A percentile compares a stretch with the other conserved stretches of the same genome.
Conservation (phyloP, 148 eudicot species). For the Limonium bicolor region DNA sequence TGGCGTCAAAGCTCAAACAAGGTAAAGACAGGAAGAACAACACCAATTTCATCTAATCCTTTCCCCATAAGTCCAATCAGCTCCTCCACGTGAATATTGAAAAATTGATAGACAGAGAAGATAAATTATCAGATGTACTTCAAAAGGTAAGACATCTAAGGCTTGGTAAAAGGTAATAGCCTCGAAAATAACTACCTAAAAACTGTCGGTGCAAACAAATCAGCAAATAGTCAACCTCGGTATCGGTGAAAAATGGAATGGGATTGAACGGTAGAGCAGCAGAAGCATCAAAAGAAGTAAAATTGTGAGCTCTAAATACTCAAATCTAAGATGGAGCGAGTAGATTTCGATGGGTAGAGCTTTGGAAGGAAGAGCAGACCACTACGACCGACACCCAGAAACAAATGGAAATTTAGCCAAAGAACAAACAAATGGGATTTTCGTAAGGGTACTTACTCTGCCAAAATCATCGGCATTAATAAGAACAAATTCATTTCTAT, state of each 20-base stretch:
- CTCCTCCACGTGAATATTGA: neutral
- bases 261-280: neutral
- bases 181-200: neutral
- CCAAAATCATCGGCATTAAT: constrained; percentile 81
- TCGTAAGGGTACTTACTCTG: constrained; percentile 19
- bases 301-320: neutral
- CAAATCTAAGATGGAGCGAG: neutral
- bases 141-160: neutral
- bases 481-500: constrained; percentile 57
- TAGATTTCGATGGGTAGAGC: too few relatives aligned
- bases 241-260: neutral
- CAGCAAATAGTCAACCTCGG: neutral
- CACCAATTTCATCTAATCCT: neutral
- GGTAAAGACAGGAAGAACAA: neutral
- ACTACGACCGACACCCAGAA: neutral
- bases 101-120: neutral
- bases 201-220: constrained; percentile 7
- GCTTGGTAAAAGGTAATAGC: neutral
- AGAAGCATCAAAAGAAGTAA: neutral
- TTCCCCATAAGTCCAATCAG: neutral
- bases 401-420: neutral
- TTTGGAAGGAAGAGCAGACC: too few relatives aligned
- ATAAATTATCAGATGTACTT: neutral
- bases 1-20: too few relatives aligned
- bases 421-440: neutral